These are phyloP conservation scores for Solioccasus polychromus DNA, from an alignment of 768 basidiomycete genomes.

Conservation along the genomic window DNA sequence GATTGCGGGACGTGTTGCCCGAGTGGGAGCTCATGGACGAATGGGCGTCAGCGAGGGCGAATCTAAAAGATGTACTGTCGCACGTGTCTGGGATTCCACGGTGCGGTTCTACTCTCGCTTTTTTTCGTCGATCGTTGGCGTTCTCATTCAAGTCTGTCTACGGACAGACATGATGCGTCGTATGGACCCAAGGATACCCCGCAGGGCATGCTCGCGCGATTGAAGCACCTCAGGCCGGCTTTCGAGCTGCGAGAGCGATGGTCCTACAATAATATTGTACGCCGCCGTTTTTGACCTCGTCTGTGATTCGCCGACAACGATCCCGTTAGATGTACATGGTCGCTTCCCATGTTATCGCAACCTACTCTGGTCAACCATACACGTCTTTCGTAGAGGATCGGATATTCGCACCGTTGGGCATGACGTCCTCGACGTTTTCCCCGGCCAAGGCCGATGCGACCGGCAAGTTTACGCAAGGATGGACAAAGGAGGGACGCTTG, in stretches of 20 bases:
- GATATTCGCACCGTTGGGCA: constrained; percentile 39
- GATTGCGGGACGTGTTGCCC: constrained; percentile 37
- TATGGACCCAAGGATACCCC: constrained; percentile 30
- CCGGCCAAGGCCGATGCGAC: constrained; percentile 28
- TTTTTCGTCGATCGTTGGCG: no score
- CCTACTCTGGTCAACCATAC: constrained; percentile 33
- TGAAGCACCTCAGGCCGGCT: constrained; percentile 31
- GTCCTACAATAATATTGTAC: constrained; percentile 40
- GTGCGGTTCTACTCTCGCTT: constrained; percentile 19
- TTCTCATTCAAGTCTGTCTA: background rate
- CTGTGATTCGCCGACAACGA: background rate
- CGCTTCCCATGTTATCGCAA: constrained; percentile 33
- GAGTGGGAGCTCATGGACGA: constrained; percentile 41
- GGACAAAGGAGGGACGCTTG: constrained; percentile 31
- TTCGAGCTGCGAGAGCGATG: constrained; percentile 37
- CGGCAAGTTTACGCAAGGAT: constrained; percentile 34
- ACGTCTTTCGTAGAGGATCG: constrained; percentile 40
- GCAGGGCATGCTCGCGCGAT: constrained; percentile 16
- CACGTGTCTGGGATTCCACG: constrained; percentile 41
- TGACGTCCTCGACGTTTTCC: constrained; percentile 41
- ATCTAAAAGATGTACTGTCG: constrained; percentile 37
- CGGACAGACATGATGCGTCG: constrained; percentile 33
- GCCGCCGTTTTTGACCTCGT: background rate
- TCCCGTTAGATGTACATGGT: constrained; percentile 39
- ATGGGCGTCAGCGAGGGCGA: constrained; percentile 37